Evolutionary conservation across 441 rosid species (phyloP).

Genomic region (Syzygium syzygioides): DNA sequence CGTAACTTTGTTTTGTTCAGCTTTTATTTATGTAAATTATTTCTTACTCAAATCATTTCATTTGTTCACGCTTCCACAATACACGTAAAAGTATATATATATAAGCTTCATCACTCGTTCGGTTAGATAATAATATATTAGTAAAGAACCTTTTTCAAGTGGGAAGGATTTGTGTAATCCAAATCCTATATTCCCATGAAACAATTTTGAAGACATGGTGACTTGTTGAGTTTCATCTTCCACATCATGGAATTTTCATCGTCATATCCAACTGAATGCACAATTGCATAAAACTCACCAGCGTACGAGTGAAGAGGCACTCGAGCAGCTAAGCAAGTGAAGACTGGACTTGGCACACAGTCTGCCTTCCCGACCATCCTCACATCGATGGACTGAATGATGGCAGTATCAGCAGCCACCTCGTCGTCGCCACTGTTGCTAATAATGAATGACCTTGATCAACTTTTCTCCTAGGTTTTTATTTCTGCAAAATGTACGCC

Average conservation of each 20-base stretch:
- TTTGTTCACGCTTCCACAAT: not conserved
- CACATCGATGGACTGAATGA: no score
- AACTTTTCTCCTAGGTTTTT: not conserved
- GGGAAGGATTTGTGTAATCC: not conserved
- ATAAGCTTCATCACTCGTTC: not conserved
- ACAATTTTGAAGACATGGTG: not conserved
- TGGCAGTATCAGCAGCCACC: no score
- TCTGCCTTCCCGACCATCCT: no score
- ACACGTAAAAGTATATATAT: not conserved
- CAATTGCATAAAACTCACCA: not conserved
- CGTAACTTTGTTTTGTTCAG: not conserved
- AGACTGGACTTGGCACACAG: not conserved
- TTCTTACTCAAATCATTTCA: not conserved
- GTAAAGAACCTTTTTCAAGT: not conserved
- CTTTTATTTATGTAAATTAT: not conserved
- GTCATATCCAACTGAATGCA: not conserved
- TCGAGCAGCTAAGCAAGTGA: slow-evolving; percentile 2
- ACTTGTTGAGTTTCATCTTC: not conserved
- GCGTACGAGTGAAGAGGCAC: not conserved
- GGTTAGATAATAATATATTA: not conserved
- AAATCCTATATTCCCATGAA: not conserved
- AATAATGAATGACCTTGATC: not conserved
- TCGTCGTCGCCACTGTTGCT: not conserved
- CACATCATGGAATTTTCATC: not conserved
- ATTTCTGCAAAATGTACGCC: not conserved